Base-by-base conservation (phyloP, 345 rosid genomes). In the Salix koriyanagi region DNA sequence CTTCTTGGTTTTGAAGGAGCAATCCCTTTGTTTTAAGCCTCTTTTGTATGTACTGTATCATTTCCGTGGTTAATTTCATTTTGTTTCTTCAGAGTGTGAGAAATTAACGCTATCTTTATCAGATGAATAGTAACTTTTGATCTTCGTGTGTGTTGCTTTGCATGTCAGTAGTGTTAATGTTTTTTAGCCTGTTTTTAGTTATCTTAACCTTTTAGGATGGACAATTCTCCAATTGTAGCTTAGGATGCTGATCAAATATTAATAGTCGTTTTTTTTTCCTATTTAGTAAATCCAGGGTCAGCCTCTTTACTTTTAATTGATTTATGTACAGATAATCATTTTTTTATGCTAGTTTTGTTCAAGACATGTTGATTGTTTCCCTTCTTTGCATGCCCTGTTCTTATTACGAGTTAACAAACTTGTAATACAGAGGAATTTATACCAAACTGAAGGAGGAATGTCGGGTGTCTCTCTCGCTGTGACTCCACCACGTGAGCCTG, bases 381-480 rank as follows among this genome's bases (percentile, higher is more conserved):
- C 1, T 48, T 48, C 19, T 48, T 48, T 16, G 5, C 54, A 5
- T 48, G 54, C 54, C 21, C 54, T 48, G 54, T 48, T 50, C n/a
- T 50, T 50, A 50, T 50, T 50, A n/a, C 6, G 56, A 50, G 16
- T 46, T 46, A 18, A 2, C 44, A 21, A 71, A 25, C 61, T 6
- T 52, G 0, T n/a, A 4, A 41, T 32, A 30, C 19, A 65, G 50
- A 61, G 58, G 21, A 23, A 48, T 14, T 6, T 18, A 13, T 23
- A 5, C 54, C 25, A 26, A 65, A 4, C 28, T 25, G 7, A 46
- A 67, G 39, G 6, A 77, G 11, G 74, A 36, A 93, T 93, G 99
- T 93, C 99, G 7, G 97, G 97, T 50, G 90, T 84, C 13, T 74
- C 97, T 50, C 90, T 90, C 0, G 92, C 94, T 39, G 88, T 88